These are phyloP conservation scores for Phanerochaete carnosa DNA, from an alignment of 768 basidiomycete genomes.

Conservation along the genomic window DNA sequence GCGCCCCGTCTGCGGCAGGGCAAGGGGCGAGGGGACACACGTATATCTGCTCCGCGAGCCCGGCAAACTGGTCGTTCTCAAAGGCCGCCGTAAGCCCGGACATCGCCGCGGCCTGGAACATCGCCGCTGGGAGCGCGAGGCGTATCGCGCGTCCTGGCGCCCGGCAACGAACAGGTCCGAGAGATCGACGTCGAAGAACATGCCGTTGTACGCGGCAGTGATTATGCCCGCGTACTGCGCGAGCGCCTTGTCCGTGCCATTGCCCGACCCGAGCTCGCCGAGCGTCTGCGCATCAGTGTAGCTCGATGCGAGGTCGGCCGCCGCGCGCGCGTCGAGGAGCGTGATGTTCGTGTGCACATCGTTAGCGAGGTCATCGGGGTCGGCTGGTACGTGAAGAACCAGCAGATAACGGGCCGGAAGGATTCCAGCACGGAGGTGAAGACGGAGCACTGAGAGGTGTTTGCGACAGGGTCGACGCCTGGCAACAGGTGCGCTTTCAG, in stretches of 20 bases:
- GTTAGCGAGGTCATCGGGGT: slow-evolving; percentile 39
- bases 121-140: slow-evolving; percentile 48
- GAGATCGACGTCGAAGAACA: slow-evolving; percentile 43
- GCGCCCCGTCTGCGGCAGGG: neutral
- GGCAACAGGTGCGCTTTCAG: neutral
- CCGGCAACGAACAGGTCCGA: slow-evolving; percentile 32
- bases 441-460: slow-evolving; percentile 21
- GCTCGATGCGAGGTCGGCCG: slow-evolving; percentile 38
- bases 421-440: slow-evolving; percentile 24
- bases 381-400: slow-evolving; percentile 52
- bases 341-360: slow-evolving; percentile 42
- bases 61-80: slow-evolving; percentile 32
- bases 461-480: slow-evolving; percentile 11
- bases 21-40: slow-evolving; percentile 31
- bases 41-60: slow-evolving; percentile 41
- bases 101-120: slow-evolving; percentile 42
- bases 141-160: slow-evolving; percentile 41
- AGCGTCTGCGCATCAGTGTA: slow-evolving; percentile 43
- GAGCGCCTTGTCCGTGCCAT: slow-evolving; percentile 43
- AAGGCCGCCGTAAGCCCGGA: slow-evolving; percentile 39
- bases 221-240: slow-evolving; percentile 33
- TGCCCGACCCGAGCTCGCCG: slow-evolving; percentile 30
- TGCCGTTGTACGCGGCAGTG: slow-evolving; percentile 42
- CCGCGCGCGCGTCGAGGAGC: slow-evolving; percentile 42
- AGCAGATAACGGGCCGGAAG: slow-evolving; percentile 51